Conservation (phyloP, 805 yeast species). For the Nakazawaea pomicola region DNA sequence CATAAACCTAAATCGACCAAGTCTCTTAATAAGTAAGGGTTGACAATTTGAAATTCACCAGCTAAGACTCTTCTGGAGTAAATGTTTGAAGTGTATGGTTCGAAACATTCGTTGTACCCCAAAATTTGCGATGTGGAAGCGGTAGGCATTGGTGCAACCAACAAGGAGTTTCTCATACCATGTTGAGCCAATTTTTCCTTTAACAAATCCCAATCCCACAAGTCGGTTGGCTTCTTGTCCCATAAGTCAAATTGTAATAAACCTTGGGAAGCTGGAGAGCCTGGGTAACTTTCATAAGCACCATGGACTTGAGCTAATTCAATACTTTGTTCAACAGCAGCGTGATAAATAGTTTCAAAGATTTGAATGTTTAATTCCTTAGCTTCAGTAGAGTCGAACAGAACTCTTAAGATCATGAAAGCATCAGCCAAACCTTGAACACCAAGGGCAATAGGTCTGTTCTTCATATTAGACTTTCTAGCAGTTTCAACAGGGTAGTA, state of each 20-base stretch:
- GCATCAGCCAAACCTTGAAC: conserved; percentile 97
- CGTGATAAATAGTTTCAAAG: conserved; percentile 95
- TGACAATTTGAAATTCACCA: conserved; percentile 92
- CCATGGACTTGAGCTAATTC: conserved; percentile 75
- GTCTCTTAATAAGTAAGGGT: conserved; percentile 79
- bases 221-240: conserved; percentile 69
- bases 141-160: conserved; percentile 97
- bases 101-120: conserved; percentile 94
- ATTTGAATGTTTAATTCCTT: conserved; percentile 72
- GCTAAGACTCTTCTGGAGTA: conserved; percentile 87
- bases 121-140: conserved; percentile 96
- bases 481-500: conserved; percentile 82
- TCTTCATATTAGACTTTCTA: conserved; percentile 65
- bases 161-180: conserved; percentile 82
- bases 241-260: conserved; percentile 83
- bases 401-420: conserved; percentile 72
- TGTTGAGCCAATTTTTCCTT: conserved; percentile 51
- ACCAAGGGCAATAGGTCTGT: conserved; percentile 95
- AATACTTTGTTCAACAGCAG: conserved; percentile 79
- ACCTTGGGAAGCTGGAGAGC: conserved; percentile 91
- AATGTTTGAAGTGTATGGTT: conserved; percentile 90
- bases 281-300: conserved; percentile 64
- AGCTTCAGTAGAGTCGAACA: conserved; percentile 84
- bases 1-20: conserved; percentile 79
- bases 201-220: conserved; percentile 83